Base-by-base conservation (phyloP, 2,329 filamentous ascomycete species). In the Emergomyces pasteurianus region DNA sequence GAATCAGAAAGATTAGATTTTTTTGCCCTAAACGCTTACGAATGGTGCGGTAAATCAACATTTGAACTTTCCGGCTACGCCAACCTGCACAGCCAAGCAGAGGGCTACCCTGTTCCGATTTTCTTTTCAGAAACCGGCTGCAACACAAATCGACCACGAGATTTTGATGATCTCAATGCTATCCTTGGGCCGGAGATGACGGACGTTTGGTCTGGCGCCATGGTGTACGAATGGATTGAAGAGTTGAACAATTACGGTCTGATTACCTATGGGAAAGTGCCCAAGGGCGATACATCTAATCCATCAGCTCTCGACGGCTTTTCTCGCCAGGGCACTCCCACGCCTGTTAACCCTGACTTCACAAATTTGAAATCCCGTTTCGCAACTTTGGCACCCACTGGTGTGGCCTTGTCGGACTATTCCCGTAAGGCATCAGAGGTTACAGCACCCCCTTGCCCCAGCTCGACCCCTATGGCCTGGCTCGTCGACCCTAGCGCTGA, bases 81-180 rank as follows among this genome's bases (percentile, higher is more conserved):
- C 54, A 78, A 79, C 64, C 83, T 95, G 34, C 81, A 90, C 71
- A 73, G 79, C 59, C 85, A 87, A 65, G 85, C 88, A 6, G 80
- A 81, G 43, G 74, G 83, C 67, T 92, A 90, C 73, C 86, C 85
- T 54, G 84, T 95, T n/a, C 90, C 89, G 23, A 90, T 94, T 68
- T 92, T 91, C 79, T 90, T 95, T 75, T 92, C 89, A 40, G 90
- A 95, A 75, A 94, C 89, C 2, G 90, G 90, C 62, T 95, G 90
- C 80, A 92, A 89, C 71, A 73, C 71, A 10, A 68, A 70, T 12
- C 70, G 69, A 9, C 77, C 77, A 14, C 74, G 77, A 40, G 74
- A 72, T 7, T 79, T 79, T 61, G 67, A 70, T n/a, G 77, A 95
- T 70, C 89, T 94, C 73, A 79, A 82, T 47, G 85, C 89, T 57